Evolutionary conservation across 257 asterid species (phyloP), one percentile per base, ranked within the genome.

Genomic region (Solanum chmielewskii): DNA sequence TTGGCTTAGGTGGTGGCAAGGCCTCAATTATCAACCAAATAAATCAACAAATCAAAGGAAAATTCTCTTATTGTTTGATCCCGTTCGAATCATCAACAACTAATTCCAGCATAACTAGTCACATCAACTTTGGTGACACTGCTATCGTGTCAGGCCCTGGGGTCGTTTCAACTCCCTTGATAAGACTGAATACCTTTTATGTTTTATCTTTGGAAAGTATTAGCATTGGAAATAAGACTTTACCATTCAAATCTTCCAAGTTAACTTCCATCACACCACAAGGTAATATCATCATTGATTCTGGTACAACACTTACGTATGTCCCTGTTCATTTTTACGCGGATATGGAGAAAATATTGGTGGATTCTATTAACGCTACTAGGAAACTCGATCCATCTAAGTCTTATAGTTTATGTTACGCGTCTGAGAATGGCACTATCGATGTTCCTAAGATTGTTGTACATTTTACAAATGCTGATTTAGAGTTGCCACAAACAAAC

Each of bases 11-110:
- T 20, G 86, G 86, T 35, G 91, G 92, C 29, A 37, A 85, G 18
- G 16, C 23, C 41, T 92, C 92, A 1, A 87, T 92, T 20, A n/a
- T 91, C 9, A 81, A 47, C 4, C 94, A 91, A 60, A 12, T 92
- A 31, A 77, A 88, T 20, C 6, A 87, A 9, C 29, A 62, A 2
- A 62, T 83, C 31, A 52, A 31, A 9, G 89, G 91, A 8, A 91
- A 66, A 29, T 92, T 91, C 80, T 89, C 95, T 0, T 87, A 89
- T 47, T 92, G 93, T 82, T 85, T 91, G 84, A 90, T 89, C 21
- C 84, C 92, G 5, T 2, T 27, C 0, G 83, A n/a, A 21, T 39
- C 33, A 77, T n/a, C n/a, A 77, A 6, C 2, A 12, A 35, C 10
- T 15, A 60, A 31, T 31, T 2, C 75, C 15, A 27, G 39, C 2